These are phyloP conservation scores for Isatis lusitanica DNA, from an alignment of 441 rosid species.

Conservation along the genomic window DNA sequence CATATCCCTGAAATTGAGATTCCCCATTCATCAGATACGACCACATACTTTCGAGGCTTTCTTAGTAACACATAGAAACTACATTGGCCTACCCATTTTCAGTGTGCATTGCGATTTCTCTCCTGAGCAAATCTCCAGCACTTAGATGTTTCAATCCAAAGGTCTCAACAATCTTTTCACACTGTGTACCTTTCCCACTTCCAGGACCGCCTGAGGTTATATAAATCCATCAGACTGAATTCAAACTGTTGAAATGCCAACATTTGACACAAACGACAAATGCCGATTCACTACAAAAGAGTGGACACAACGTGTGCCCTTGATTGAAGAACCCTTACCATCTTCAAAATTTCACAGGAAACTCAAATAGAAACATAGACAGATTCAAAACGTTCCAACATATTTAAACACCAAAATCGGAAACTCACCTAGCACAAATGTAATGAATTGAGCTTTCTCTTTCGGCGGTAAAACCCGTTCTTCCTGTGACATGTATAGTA, in stretches of 20 bases:
- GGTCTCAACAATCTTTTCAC: conserved; percentile 60
- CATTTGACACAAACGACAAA: not conserved
- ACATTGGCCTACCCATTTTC: conserved; percentile 52
- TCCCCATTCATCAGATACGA: conserved; percentile 25
- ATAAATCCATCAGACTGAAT: not conserved
- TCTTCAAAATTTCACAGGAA: not conserved
- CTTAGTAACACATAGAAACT: not conserved
- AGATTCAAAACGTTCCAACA: not conserved
- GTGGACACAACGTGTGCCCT: not conserved
- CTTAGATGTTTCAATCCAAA: conserved; percentile 66
- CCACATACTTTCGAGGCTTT: not conserved
- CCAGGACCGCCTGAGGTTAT: conserved; percentile 65
- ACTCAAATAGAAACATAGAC: not conserved
- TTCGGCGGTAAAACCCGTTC: conserved; percentile 41
- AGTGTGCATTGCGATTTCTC: conserved; percentile 59
- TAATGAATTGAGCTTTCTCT: conserved; percentile 62
- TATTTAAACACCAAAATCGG: not conserved
- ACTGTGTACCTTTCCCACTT: conserved; percentile 81
- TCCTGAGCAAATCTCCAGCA: conserved; percentile 75
- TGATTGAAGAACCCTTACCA: not conserved
- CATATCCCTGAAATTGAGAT: conserved; percentile 50
- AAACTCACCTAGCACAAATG: conserved; percentile 79
- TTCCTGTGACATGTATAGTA: conserved; percentile 35
- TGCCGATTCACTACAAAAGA: not conserved
- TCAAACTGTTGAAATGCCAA: not conserved